Evolutionary conservation across 306 rosid genomes (phyloP).

Genomic region (Pterocarpus santalinus): DNA sequence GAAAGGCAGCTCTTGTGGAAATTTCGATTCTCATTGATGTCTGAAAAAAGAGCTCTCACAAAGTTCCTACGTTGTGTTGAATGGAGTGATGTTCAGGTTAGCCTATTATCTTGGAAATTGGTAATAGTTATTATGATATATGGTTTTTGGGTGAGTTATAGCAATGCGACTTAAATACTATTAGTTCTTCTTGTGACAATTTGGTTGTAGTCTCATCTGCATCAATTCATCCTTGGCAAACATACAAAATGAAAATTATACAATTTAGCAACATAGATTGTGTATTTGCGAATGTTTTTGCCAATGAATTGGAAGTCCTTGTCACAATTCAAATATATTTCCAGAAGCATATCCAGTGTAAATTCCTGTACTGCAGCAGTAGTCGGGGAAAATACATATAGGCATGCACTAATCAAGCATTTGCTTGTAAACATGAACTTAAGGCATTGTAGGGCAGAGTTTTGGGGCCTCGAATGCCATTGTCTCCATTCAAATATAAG

Average conservation of each 20-base stretch:
- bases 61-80: conserved; percentile 97
- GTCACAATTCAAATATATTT: conserved; percentile 31
- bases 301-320: conserved; percentile 29
- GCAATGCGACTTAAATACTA: not conserved
- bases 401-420: not conserved
- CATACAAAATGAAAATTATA: not conserved
- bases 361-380: conserved; percentile 28
- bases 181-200: conserved; percentile 13
- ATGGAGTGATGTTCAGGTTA: conserved; percentile 99
- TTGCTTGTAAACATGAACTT: conserved; percentile 29
- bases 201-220: conserved; percentile 32
- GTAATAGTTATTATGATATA: conserved; percentile 20
- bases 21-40: conserved; percentile 97
- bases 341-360: not conserved
- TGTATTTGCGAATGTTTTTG: conserved; percentile 19
- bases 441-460: not conserved
- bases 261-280: conserved; percentile 28
- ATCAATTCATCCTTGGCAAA: conserved; percentile 2
- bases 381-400: not conserved
- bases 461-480: conserved; percentile 21
- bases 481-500: conserved; percentile 31
- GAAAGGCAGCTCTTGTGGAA: conserved; percentile 99
- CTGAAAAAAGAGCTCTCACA: conserved; percentile 99
- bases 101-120: conserved; percentile 37
- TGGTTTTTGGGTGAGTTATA: conserved; percentile 33